Conservation (phyloP, 225 moss, liverwort and hornwort species). For the Marchantia paleacea region DNA sequence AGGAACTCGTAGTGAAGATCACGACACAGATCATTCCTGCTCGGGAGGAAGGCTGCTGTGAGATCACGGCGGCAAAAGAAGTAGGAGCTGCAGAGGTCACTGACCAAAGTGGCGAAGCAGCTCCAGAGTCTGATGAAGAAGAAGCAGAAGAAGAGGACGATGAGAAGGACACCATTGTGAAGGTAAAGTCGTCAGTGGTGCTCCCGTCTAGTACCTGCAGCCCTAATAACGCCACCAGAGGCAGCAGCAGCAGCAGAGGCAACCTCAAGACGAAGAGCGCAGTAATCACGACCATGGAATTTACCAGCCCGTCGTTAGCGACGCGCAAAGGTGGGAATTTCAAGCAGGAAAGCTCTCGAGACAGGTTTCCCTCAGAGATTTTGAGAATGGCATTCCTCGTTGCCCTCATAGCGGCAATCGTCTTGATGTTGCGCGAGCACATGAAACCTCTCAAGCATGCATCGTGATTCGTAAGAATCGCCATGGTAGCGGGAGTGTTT, state of each 20-base stretch:
- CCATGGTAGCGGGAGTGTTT: not conserved
- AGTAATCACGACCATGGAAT: constrained; percentile 2
- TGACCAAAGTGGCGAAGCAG: not conserved
- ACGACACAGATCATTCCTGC: not conserved
- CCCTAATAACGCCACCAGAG: not conserved
- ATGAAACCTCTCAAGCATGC: constrained; percentile 10
- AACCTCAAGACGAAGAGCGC: not conserved
- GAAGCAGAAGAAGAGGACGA: not conserved
- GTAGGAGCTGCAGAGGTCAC: not conserved
- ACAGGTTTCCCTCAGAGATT: not conserved
- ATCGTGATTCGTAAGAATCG: not conserved
- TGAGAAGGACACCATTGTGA: not conserved
- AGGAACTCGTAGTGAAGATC: not conserved
- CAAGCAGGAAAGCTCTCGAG: not conserved
- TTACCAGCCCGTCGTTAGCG: not conserved
- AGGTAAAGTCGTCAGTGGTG: not conserved
- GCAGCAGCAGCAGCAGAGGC: not conserved
- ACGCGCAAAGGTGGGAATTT: not conserved
- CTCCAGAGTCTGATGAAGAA: not conserved
- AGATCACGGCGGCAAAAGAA: not conserved
- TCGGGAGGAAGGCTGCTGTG: not conserved
- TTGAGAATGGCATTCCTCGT: constrained; percentile 3
- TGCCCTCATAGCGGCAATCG: constrained; percentile 5
- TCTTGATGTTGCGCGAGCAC: constrained; percentile 11
- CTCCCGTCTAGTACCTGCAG: not conserved